Evolutionary conservation across 257 asterid genomes (phyloP).

Genomic region (Fraxinus pennsylvanica): DNA sequence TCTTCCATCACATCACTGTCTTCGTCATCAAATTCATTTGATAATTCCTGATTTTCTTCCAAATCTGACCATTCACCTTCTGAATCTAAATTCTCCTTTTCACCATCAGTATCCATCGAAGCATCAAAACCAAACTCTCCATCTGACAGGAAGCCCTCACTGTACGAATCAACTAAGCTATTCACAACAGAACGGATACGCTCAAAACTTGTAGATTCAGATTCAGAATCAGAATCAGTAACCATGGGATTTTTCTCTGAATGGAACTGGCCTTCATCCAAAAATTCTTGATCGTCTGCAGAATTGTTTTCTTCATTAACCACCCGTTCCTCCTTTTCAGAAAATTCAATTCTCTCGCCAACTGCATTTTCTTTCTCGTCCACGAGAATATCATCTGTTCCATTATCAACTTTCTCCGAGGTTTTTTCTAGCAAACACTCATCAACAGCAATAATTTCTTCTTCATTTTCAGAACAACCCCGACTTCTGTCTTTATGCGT

Average conservation of each 20-base stretch:
- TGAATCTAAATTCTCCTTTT: constrained; percentile 22
- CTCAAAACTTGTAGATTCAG: constrained; percentile 39
- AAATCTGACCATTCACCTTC: constrained; percentile 32
- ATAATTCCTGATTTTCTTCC: constrained; percentile 35
- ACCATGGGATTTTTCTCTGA: constrained; percentile 23
- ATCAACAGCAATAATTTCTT: not conserved
- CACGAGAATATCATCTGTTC: constrained; percentile 5
- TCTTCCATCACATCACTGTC: constrained; percentile 52
- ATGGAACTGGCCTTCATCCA: constrained; percentile 22
- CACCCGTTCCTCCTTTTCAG: constrained; percentile 7
- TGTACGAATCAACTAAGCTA: constrained; percentile 37
- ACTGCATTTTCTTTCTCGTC: constrained; percentile 25
- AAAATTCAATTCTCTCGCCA: constrained; percentile 20
- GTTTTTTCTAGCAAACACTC: constrained; percentile 11
- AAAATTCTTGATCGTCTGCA: constrained; percentile 9
- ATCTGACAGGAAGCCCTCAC: constrained; percentile 58
- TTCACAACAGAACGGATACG: constrained; percentile 33
- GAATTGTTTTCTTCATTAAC: constrained; percentile 14
- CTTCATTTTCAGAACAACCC: constrained; percentile 1
- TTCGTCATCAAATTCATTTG: constrained; percentile 36
- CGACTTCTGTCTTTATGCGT: not conserved
- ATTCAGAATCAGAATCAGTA: constrained; percentile 43
- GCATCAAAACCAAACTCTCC: constrained; percentile 33
- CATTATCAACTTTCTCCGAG: constrained; percentile 15
- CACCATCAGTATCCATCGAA: constrained; percentile 19